phyloP scores from a whole-genome alignment of 2,329 filamentous ascomycete genomes.

The Nemania bipapillata region DNA sequence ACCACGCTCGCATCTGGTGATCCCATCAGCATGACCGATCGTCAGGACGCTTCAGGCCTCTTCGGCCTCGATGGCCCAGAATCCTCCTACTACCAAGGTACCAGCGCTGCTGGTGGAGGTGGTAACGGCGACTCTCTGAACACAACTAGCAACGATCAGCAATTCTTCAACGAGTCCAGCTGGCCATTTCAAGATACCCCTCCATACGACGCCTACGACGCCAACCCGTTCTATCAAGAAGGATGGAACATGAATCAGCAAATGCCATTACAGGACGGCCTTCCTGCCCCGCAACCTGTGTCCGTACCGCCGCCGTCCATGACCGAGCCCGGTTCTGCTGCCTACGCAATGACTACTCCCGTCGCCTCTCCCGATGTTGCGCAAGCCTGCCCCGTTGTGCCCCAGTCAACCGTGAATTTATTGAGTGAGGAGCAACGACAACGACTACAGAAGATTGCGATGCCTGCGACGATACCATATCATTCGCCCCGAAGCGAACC shows the following conservation, averaged over 20 bases:
- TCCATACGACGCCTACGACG: slow-evolving; percentile 60
- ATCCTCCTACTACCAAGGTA: slow-evolving; percentile 47
- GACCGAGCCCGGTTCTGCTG: slow-evolving; percentile 51
- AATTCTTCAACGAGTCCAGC: slow-evolving; percentile 55
- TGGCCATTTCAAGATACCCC: slow-evolving; percentile 63
- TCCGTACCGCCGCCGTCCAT: slow-evolving; percentile 47
- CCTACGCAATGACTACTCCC: slow-evolving; percentile 49
- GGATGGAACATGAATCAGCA: slow-evolving; percentile 50
- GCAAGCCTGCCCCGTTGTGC: slow-evolving; percentile 46
- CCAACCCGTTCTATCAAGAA: slow-evolving; percentile 51
- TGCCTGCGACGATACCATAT: slow-evolving; percentile 71
- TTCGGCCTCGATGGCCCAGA: slow-evolving; percentile 60
- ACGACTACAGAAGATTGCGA: slow-evolving; percentile 70
- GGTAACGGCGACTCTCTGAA: slow-evolving; percentile 29
- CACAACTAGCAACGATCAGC: slow-evolving; percentile 40
- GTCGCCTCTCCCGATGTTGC: slow-evolving; percentile 45
- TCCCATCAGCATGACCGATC: slow-evolving; percentile 51
- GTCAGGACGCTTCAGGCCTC: slow-evolving; percentile 55
- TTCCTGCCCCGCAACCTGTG: slow-evolving; percentile 46
- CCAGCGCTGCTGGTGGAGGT: slow-evolving; percentile 40
- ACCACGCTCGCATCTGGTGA: slow-evolving; percentile 52
- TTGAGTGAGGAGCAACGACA: slow-evolving; percentile 70
- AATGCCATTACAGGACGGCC: slow-evolving; percentile 47
- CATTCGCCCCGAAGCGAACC: slow-evolving; percentile 67
- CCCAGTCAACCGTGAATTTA: slow-evolving; percentile 53